These are phyloP conservation scores for Penicillium psychrofluorescens DNA, from an alignment of 495 filamentous ascomycete species.

Conservation along the genomic window DNA sequence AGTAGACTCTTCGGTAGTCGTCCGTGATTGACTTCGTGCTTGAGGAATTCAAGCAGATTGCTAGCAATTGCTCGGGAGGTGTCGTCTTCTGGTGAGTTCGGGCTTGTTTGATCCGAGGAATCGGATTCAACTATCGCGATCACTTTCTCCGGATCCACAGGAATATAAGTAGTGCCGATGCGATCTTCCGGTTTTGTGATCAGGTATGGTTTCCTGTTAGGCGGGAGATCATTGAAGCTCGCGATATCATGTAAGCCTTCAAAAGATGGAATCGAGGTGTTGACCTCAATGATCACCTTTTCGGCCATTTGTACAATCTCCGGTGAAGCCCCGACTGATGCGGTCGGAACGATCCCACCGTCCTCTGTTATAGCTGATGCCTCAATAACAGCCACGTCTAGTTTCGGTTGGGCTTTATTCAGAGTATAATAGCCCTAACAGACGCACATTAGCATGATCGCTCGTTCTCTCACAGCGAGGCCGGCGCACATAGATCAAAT, in stretches of 20 bases:
- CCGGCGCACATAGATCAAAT: conserved; percentile 66
- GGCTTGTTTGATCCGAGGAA: conserved; percentile 74
- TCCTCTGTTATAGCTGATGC: conserved; percentile 85
- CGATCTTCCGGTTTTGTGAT: conserved; percentile 74
- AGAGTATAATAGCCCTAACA: conserved; percentile 70
- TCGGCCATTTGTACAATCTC: conserved; percentile 86
- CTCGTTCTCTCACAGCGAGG: not conserved
- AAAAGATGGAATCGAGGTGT: conserved; percentile 77
- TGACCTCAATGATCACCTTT: conserved; percentile 92
- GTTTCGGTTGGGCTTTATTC: conserved; percentile 60
- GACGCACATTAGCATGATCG: not conserved
- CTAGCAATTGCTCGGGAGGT: conserved; percentile 63
- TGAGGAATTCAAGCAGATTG: conserved; percentile 81
- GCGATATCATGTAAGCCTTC: conserved; percentile 90
- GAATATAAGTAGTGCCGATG: conserved; percentile 77
- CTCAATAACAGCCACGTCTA: conserved; percentile 83
- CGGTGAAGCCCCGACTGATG: conserved; percentile 80
- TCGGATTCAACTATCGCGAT: conserved; percentile 80
- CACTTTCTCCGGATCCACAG: conserved; percentile 83
- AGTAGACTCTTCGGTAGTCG: conserved; percentile 72
- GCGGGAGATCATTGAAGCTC: conserved; percentile 69
- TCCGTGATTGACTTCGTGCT: conserved; percentile 70
- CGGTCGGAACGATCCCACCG: conserved; percentile 83
- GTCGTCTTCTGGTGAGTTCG: conserved; percentile 70
- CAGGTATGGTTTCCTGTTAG: conserved; percentile 74